Evolutionary conservation across 2,329 filamentous ascomycete species (phyloP).

Genomic region (Xylaria sp.): DNA sequence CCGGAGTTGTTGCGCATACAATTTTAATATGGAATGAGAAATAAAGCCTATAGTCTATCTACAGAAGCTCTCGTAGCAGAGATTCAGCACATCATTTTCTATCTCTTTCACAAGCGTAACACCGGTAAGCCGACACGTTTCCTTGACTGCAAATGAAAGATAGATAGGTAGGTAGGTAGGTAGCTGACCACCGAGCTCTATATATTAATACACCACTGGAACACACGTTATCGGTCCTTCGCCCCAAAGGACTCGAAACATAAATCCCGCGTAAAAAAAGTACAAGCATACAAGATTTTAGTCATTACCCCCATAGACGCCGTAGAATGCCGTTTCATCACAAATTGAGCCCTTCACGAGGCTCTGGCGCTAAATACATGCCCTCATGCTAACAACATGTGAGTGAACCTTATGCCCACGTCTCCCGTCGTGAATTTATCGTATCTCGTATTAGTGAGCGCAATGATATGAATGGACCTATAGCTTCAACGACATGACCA

Average conservation of each 20-base stretch:
- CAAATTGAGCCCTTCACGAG: constrained; percentile 27
- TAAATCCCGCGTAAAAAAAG: constrained; percentile 20
- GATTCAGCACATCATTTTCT: neutral
- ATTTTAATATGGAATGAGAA: neutral
- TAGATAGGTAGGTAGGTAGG: neutral
- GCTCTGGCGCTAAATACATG: constrained; percentile 28
- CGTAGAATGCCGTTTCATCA: constrained; percentile 38
- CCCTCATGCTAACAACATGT: constrained; percentile 7
- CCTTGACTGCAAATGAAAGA: neutral
- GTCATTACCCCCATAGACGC: constrained; percentile 36
- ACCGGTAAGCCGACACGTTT: neutral
- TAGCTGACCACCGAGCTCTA: constrained; percentile 26
- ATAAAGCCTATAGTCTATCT: neutral
- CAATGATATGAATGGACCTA: constrained; percentile 15
- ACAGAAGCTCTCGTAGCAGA: neutral
- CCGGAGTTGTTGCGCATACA: neutral
- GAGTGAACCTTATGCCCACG: constrained; percentile 14
- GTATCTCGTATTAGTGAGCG: constrained; percentile 20
- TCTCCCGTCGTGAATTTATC: constrained; percentile 14
- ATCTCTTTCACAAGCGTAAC: neutral
- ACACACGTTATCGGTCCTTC: constrained; percentile 10
- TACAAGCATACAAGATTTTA: constrained; percentile 32
- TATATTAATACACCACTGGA: constrained; percentile 37
- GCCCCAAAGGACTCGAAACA: constrained; percentile 18
- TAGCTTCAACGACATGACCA: neutral